phyloP scores from a whole-genome alignment of 1,284 basidiomycete genomes.

The Trichosporon coremiiforme region DNA sequence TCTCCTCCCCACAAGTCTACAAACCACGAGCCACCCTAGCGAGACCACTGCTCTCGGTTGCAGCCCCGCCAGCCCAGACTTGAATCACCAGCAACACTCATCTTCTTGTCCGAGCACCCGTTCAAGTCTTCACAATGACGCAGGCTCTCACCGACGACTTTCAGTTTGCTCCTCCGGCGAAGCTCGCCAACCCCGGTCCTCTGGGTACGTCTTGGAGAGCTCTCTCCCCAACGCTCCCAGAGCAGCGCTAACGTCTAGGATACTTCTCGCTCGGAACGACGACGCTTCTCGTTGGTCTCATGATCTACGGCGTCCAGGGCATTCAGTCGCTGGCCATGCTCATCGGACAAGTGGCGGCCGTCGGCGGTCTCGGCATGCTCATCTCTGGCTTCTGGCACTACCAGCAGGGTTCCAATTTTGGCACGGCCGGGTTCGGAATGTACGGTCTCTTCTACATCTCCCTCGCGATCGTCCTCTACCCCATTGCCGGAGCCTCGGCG shows the following conservation, averaged over 20 bases:
- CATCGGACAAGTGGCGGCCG: conserved; percentile 25
- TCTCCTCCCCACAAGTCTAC: background rate
- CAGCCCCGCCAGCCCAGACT: background rate
- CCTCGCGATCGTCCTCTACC: conserved; percentile 27
- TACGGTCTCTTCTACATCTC: conserved; percentile 33
- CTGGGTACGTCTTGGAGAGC: conserved; percentile 18
- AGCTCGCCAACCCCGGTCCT: conserved; percentile 22
- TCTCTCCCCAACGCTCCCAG: background rate
- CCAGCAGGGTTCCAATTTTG: conserved; percentile 29
- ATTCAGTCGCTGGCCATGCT: conserved; percentile 21
- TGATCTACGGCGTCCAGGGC: conserved; percentile 26
- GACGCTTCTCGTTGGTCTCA: conserved; percentile 27
- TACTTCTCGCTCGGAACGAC: conserved; percentile 30
- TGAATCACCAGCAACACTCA: background rate
- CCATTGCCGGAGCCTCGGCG: conserved; percentile 20
- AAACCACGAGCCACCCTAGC: background rate
- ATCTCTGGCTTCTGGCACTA: conserved; percentile 30
- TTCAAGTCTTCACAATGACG: background rate
- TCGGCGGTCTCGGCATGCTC: conserved; percentile 31
- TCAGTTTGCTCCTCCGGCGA: background rate
- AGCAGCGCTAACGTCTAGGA: background rate
- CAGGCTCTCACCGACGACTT: conserved; percentile 8
- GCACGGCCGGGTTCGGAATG: conserved; percentile 29
- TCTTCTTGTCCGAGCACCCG: background rate
- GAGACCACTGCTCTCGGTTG: background rate